Conservation (phyloP, 371 early-diverging fungal genomes). For the Mucor piriformis region DNA sequence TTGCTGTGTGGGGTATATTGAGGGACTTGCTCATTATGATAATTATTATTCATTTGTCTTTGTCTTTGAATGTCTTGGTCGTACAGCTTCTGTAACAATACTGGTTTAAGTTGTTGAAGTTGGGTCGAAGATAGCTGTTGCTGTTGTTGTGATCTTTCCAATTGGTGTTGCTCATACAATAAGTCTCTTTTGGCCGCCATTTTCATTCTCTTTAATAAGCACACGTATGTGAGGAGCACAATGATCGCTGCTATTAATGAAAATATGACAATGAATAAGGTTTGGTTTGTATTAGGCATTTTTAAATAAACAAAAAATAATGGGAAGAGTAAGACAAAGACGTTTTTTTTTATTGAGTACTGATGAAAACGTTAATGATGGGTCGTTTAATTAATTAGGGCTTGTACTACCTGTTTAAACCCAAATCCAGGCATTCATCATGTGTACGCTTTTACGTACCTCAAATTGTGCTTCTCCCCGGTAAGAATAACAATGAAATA, state of each 20-base stretch:
- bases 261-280: conserved; percentile 26
- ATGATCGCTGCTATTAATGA: conserved; percentile 18
- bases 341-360: not conserved
- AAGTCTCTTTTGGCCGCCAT: conserved; percentile 16
- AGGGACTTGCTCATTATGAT: conserved; percentile 19
- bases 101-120: conserved; percentile 27
- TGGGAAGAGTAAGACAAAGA: not conserved
- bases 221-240: conserved; percentile 22
- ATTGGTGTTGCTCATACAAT: conserved; percentile 17
- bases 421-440: conserved; percentile 15
- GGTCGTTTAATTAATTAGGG: conserved; percentile 14
- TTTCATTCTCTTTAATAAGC: conserved; percentile 28
- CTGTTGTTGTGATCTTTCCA: conserved; percentile 11
- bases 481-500: too few relatives aligned
- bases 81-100: conserved; percentile 22
- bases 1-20: conserved; percentile 19
- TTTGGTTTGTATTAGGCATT: conserved; percentile 24
- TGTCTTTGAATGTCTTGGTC: conserved; percentile 11
- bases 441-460: not conserved
- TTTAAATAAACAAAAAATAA: conserved; percentile 2
- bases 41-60: not conserved
- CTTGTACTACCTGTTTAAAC: conserved; percentile 8
- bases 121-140: conserved; percentile 11
- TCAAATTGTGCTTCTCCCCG: too few relatives aligned
- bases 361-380: not conserved